Evolutionary conservation across 1,284 basidiomycete species (phyloP), one percentile per base, ranked within the genome.

Genomic region (Malassezia globosa): DNA sequence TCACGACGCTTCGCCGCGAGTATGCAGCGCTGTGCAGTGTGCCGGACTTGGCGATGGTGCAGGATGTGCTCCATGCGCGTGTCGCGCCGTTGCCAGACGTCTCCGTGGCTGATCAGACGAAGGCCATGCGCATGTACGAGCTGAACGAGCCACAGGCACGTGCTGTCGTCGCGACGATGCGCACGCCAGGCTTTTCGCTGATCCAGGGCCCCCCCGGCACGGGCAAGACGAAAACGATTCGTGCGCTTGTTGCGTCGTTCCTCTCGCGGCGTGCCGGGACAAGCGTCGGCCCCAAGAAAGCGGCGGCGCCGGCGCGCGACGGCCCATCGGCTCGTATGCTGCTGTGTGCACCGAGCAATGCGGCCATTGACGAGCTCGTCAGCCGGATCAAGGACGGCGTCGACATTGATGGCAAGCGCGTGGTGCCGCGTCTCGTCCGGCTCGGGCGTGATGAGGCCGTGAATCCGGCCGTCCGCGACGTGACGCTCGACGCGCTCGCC

Each of bases 181-280:
- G 61, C 8, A 80, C 80, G 14, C 74, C 81, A 19, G 94, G 90
- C 1, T 95, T 99, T 66, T 80, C 82, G 0, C 76, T 99, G 27
- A 92, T 99, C 49, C 94, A 97, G 78, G 94, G 92, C 40, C 94
- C 94, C 23, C 94, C 94, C 1, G 94, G 94, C 58, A 99, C 94
- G 0, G 94, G 94, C 34, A 99, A 99, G 75, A 97, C 94, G 8
- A 95, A 88, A 42, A 99, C 94, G 0, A 97, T 99, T 58, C 87
- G 88, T 62, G 88, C 87, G 16, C 77, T 97, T n/a, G 84, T 95
- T 2, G 83, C 87, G 33, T 80, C 83, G 6, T 89, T 85, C 66
- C 72, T 92, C 31, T 79, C 82, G 31, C 57, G 59, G 34, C 51
- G 52, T 0, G 29, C 29, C 2, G 54, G 62, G 11, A 43, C 54